phyloP scores from a whole-genome alignment of 306 rosid genomes.

The Quercus rubra region DNA sequence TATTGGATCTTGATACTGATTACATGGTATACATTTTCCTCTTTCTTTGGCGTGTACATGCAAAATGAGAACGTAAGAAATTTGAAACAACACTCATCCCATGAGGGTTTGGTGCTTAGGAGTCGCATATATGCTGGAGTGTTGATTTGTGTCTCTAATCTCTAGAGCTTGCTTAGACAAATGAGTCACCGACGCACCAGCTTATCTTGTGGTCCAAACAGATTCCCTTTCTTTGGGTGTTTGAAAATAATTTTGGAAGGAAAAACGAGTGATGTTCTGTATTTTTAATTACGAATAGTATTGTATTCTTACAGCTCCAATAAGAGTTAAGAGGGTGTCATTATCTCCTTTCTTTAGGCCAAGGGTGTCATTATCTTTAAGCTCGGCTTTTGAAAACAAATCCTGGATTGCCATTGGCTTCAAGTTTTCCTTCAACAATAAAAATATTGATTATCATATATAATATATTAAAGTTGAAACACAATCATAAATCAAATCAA shows the following conservation, averaged over 20 bases:
- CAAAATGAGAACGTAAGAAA: too few relatives aligned
- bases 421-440: not conserved
- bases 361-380: not conserved
- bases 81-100: too few relatives aligned
- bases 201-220: not conserved
- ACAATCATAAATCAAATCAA: too few relatives aligned
- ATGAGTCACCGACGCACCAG: not conserved
- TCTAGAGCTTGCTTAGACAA: not conserved
- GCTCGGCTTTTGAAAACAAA: not conserved
- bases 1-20: rapidly evolving
- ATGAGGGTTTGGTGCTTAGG: too few relatives aligned
- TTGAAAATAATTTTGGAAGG: not conserved
- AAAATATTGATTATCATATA: not conserved
- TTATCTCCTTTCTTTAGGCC: not conserved
- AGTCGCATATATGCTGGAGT: too few relatives aligned
- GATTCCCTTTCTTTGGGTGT: not conserved
- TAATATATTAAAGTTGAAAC: not conserved
- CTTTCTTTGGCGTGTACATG: rapidly evolving
- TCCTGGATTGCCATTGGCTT: not conserved
- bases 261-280: not conserved
- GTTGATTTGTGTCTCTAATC: too few relatives aligned
- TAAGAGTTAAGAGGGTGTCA: not conserved
- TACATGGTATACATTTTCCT: rapidly evolving
- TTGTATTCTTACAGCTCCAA: not conserved
- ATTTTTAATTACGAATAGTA: not conserved